Percentiles rank a stretch among this genome's conserved stretches.
Conservation (phyloP, 305 asterid species). For the Stenogyne calaminthoides region DNA sequence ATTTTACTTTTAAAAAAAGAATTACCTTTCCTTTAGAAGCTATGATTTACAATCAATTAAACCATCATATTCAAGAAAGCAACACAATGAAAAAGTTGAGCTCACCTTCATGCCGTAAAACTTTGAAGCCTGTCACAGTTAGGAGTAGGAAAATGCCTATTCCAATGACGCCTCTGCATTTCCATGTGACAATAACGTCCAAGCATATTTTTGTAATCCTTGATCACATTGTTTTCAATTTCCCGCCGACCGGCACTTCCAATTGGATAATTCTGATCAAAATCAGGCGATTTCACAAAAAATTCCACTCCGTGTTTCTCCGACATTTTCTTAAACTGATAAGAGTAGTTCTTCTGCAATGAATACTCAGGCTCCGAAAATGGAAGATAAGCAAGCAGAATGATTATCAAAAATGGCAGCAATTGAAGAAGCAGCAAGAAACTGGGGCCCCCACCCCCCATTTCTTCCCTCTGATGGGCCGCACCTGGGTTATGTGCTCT, state of each 20-base stretch:
- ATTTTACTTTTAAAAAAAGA: neutral
- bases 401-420: slow-evolving; percentile 76
- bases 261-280: slow-evolving; percentile 67
- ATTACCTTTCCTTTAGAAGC: neutral
- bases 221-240: slow-evolving; percentile 69
- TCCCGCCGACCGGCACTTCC: slow-evolving; percentile 66
- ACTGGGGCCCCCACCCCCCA: slow-evolving; percentile 69
- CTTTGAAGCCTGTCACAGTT: slow-evolving; percentile 74
- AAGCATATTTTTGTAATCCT: slow-evolving; percentile 78
- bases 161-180: slow-evolving; percentile 98
- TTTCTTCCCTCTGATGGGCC: slow-evolving; percentile 71
- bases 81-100: slow-evolving; percentile 1
- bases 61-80: neutral
- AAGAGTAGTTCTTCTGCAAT: slow-evolving; percentile 79
- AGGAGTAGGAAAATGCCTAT: slow-evolving; percentile 82
- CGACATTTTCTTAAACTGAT: slow-evolving; percentile 70
- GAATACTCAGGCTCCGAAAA: slow-evolving; percentile 96
- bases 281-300: slow-evolving; percentile 75
- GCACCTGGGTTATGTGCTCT: slow-evolving; percentile 51
- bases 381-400: slow-evolving; percentile 93
- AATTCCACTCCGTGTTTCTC: slow-evolving; percentile 73
- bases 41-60: neutral
- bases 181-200: slow-evolving; percentile 97
- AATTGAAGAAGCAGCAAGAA: slow-evolving; percentile 76
- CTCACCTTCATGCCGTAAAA: slow-evolving; percentile 69